phyloP scores from a whole-genome alignment of 345 rosid species.

The Balakata baccata region DNA sequence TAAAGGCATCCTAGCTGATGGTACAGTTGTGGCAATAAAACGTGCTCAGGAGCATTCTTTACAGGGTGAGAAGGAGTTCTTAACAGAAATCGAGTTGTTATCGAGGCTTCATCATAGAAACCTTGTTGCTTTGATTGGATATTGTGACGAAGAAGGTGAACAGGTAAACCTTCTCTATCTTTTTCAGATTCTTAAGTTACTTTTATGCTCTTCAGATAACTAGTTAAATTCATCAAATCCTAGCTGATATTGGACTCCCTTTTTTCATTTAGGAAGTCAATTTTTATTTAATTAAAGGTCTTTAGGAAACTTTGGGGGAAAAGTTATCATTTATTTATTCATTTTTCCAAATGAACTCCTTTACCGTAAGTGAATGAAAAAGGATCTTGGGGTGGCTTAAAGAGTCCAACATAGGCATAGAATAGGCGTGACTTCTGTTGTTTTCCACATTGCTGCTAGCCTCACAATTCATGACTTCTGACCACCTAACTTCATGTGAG shows the following conservation, averaged over 20 bases:
- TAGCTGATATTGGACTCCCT: not conserved
- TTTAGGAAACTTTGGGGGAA: not conserved
- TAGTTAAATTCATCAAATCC: too few species aligned
- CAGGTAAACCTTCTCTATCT: too few species aligned
- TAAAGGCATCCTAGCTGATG: constrained; percentile 67
- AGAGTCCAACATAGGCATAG: not conserved
- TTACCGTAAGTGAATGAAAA: not conserved
- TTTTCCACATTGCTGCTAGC: constrained; percentile 3
- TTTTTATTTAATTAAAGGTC: not conserved
- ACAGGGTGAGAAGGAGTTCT: constrained; percentile 90
- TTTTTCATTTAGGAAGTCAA: not conserved
- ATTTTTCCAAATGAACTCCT: not conserved
- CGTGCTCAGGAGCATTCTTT: constrained; percentile 86
- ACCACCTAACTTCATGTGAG: not conserved
- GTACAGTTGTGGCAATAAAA: constrained; percentile 76
- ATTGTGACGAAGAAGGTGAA: constrained; percentile 89
- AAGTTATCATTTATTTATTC: too few species aligned
- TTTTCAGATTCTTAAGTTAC: too few species aligned
- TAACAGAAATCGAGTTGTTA: constrained; percentile 81
- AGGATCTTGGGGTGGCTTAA: not conserved
- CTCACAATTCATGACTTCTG: not conserved
- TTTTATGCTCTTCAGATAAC: too few species aligned
- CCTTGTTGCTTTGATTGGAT: constrained; percentile 85
- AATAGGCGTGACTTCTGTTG: not conserved
- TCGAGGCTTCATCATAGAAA: constrained; percentile 93